These are phyloP conservation scores for Mortierella sp. DNA, from an alignment of 371 early-diverging fungal genomes.

Conservation along the genomic window DNA sequence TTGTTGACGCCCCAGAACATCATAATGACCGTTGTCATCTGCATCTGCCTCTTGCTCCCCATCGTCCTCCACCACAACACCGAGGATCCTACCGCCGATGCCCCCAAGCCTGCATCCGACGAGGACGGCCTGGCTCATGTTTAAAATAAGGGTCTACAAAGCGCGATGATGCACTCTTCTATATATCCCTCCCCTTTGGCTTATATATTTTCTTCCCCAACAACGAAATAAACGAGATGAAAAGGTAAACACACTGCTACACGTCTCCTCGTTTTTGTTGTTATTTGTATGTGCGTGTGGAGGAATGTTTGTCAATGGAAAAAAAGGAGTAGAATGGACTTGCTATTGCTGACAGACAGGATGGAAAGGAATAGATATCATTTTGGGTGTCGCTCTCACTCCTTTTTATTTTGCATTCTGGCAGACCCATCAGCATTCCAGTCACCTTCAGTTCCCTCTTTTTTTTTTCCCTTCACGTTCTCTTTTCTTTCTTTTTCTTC, in stretches of 20 bases:
- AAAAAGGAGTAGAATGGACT: not conserved
- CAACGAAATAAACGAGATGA: not conserved
- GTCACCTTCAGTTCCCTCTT: not conserved
- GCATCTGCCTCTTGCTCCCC: slow-evolving; percentile 43
- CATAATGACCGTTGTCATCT: slow-evolving; percentile 51
- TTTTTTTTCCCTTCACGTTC: not conserved
- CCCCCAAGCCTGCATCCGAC: slow-evolving; percentile 20
- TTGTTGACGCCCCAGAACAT: slow-evolving; percentile 52
- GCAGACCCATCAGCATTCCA: not conserved
- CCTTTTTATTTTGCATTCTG: not conserved
- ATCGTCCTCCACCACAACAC: slow-evolving; percentile 35
- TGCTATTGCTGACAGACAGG: slow-evolving; percentile 2
- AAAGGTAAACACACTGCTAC: not conserved
- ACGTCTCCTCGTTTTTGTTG: not conserved
- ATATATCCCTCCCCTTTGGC: not conserved
- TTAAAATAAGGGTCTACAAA: not conserved
- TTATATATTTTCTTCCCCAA: not conserved
- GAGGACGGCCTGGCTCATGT: slow-evolving; percentile 32
- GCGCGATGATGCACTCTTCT: not conserved
- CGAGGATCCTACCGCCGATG: slow-evolving; percentile 28
- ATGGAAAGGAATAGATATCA: not conserved
- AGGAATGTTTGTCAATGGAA: slow-evolving; percentile 5
- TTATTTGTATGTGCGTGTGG: not conserved
- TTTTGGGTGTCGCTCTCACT: not conserved
- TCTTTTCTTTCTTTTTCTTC: not conserved